Evolutionary conservation across 2,329 filamentous ascomycete genomes (phyloP).

Genomic region (Trichoderma pleuroti): DNA sequence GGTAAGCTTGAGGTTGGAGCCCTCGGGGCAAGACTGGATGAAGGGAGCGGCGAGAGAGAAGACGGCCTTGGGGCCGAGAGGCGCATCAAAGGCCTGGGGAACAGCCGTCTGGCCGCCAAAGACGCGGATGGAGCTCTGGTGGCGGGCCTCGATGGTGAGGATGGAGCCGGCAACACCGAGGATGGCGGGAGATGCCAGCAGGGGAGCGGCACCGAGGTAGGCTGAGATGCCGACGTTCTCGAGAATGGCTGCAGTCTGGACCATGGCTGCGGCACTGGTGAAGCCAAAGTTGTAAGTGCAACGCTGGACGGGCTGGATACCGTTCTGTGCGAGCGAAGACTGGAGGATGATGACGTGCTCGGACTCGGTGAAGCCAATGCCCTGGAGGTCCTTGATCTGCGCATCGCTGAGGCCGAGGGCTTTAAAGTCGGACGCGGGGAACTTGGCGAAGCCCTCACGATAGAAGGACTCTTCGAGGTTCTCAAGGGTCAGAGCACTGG

Average conservation of each 20-base stretch:
- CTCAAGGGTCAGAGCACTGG: conserved; percentile 64
- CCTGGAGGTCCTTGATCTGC: conserved; percentile 49
- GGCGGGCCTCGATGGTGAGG: conserved; percentile 68
- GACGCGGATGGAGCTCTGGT: conserved; percentile 68
- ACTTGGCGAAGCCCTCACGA: conserved; percentile 64
- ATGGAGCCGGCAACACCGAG: conserved; percentile 67
- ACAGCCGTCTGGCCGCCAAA: conserved; percentile 57
- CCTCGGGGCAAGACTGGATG: conserved; percentile 66
- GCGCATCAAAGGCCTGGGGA: conserved; percentile 66
- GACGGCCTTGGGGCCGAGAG: conserved; percentile 64
- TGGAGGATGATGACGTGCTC: conserved; percentile 43
- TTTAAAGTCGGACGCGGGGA: conserved; percentile 61
- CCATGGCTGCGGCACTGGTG: conserved; percentile 62
- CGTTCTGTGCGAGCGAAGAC: conserved; percentile 57
- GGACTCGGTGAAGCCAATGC: conserved; percentile 60
- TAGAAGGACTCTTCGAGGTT: conserved; percentile 73
- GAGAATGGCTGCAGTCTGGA: conserved; percentile 65
- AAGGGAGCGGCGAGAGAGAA: conserved; percentile 72
- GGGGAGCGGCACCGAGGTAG: conserved; percentile 66
- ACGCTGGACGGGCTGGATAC: conserved; percentile 61
- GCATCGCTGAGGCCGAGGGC: conserved; percentile 39
- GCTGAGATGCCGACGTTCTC: conserved; percentile 73
- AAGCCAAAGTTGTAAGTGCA: conserved; percentile 72
- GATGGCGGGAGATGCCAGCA: conserved; percentile 57
- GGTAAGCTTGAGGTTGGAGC: conserved; percentile 60